Percentiles rank a stretch among this genome's conserved stretches.
Evolutionary conservation across 495 filamentous ascomycete species (phyloP).

Genomic region (Neurospora sp.): DNA sequence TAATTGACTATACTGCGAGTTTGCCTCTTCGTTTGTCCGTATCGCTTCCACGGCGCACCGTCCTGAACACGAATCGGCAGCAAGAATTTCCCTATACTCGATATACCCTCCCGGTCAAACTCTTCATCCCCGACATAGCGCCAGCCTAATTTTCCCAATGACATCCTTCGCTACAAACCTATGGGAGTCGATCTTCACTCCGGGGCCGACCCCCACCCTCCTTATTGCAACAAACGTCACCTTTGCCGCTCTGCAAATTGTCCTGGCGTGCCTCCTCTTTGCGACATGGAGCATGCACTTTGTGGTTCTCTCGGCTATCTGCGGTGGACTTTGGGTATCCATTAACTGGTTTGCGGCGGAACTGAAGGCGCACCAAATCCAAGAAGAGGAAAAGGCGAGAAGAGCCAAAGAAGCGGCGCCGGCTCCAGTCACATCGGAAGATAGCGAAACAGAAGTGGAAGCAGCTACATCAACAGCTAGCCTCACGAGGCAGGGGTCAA

Average conservation of each 20-base stretch:
- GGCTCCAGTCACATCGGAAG: constrained; percentile 18
- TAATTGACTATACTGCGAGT: background rate
- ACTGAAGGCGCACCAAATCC: constrained; percentile 52
- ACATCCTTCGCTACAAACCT: constrained; percentile 70
- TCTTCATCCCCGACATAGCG: background rate
- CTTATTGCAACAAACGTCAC: constrained; percentile 82
- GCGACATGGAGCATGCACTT: constrained; percentile 88
- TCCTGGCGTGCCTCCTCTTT: constrained; percentile 65
- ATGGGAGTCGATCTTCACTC: constrained; percentile 85
- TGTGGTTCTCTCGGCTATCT: constrained; percentile 63
- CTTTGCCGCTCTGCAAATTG: constrained; percentile 73
- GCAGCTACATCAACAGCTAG: constrained; percentile 22
- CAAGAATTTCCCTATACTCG: background rate
- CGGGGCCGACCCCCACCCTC: constrained; percentile 78
- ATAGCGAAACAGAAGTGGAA: constrained; percentile 45
- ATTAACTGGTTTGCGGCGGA: constrained; percentile 97
- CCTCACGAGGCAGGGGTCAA: constrained; percentile 9
- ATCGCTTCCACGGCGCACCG: background rate
- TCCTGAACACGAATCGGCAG: background rate
- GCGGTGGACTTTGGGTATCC: constrained; percentile 73
- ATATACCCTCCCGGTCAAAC: background rate
- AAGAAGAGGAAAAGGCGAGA: constrained; percentile 51
- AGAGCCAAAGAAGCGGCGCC: constrained; percentile 21
- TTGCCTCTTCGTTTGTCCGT: background rate
- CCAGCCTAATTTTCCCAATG: constrained; percentile 41